A percentile compares a stretch with the other conserved stretches of the same genome.
Evolutionary conservation across 176 grass and related monocot species (phyloP).

Genomic region (Triticum turgidum): DNA sequence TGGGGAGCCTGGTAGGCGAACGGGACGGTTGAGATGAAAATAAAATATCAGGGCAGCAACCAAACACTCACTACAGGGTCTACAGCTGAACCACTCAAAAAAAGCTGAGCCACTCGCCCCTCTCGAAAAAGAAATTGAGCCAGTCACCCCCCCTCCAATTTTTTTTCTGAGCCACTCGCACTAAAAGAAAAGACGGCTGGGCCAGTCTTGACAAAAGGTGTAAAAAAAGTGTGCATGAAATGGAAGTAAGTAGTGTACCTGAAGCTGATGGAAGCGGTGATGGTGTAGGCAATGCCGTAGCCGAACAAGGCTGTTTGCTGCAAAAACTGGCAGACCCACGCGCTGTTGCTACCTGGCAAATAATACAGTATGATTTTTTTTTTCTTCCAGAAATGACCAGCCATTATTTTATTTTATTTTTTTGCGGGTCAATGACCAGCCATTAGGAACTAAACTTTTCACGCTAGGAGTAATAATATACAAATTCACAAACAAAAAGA

Average conservation of each 20-base stretch:
- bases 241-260: slow-evolving; percentile 15
- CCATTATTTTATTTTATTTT: no score
- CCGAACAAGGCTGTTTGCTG: slow-evolving; percentile 78
- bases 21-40: neutral
- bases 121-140: no score
- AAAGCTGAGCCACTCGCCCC: neutral
- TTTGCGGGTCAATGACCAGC: neutral
- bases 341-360: slow-evolving; percentile 29
- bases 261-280: slow-evolving; percentile 81
- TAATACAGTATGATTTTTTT: neutral
- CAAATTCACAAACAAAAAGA: no score
- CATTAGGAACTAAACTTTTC: neutral
- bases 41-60: neutral
- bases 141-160: no score
- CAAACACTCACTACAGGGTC: neutral
- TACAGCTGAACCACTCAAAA: neutral
- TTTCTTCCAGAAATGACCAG: neutral
- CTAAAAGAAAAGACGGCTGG: neutral
- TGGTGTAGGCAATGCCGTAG: slow-evolving; percentile 85
- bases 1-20: neutral
- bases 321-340: slow-evolving; percentile 64
- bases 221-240: no score
- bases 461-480: no score
- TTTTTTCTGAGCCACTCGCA: neutral
- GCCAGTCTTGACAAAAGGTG: neutral